Conservation (phyloP, 257 asterid species). For the Scutellaria minor region DNA sequence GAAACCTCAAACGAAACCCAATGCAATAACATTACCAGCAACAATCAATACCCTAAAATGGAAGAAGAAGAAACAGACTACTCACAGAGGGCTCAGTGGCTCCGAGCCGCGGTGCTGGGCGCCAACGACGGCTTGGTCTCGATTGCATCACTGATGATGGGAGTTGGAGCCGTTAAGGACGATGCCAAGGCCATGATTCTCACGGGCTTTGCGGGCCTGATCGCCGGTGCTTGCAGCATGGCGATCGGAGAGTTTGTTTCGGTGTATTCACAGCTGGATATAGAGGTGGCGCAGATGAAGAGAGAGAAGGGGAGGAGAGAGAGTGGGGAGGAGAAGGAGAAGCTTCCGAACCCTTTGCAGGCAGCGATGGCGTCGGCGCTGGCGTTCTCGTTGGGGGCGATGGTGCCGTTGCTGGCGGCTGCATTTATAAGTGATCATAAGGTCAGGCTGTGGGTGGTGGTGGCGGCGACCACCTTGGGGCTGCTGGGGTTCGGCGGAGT, state of each 20-base stretch:
- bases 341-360: slow-evolving; percentile 63
- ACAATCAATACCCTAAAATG: neutral
- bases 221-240: slow-evolving; percentile 86
- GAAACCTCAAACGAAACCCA: neutral
- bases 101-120: slow-evolving; percentile 71
- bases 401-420: slow-evolving; percentile 67
- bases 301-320: slow-evolving; percentile 34
- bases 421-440: slow-evolving; percentile 53
- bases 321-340: slow-evolving; percentile 36
- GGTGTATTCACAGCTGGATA: slow-evolving; percentile 66
- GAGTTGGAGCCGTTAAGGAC: slow-evolving; percentile 62
- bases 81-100: slow-evolving; percentile 74
- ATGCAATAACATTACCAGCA: too few species aligned
- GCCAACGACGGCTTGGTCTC: slow-evolving; percentile 79
- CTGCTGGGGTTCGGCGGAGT: slow-evolving; percentile 57
- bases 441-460: slow-evolving; percentile 55
- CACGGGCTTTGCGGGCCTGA: slow-evolving; percentile 62
- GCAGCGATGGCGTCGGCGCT: slow-evolving; percentile 72
- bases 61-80: slow-evolving; percentile 54
- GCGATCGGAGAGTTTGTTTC: slow-evolving; percentile 83
- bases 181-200: slow-evolving; percentile 66
- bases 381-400: slow-evolving; percentile 66
- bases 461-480: slow-evolving; percentile 56
- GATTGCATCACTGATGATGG: slow-evolving; percentile 71
- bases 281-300: slow-evolving; percentile 65